Conservation (phyloP, 225 moss, liverwort and hornwort genomes). For the Asterella californica region DNA sequence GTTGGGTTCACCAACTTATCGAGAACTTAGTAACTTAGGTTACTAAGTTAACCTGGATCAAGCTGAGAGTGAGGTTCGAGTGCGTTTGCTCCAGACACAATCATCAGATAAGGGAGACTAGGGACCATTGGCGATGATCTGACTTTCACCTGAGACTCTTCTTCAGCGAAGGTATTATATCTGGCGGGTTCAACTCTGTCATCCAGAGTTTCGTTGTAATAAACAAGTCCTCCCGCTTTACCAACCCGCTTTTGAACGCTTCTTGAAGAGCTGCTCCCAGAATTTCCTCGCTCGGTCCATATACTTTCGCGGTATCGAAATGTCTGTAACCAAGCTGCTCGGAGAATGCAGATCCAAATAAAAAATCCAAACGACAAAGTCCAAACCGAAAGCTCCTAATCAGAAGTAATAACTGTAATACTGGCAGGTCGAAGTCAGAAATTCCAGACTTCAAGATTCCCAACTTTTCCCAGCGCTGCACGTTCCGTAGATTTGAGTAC, state of each 20-base stretch:
- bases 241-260: slow-evolving; percentile 58
- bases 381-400: not conserved
- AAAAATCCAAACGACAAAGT: not conserved
- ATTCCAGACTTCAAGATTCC: not conserved
- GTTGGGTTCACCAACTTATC: too few species aligned
- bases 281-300: slow-evolving; percentile 51
- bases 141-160: slow-evolving; percentile 45
- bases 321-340: slow-evolving; percentile 82
- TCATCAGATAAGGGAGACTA: not conserved
- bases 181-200: slow-evolving; percentile 46
- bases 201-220: slow-evolving; percentile 69
- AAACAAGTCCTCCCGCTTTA: slow-evolving; percentile 76
- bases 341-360: not conserved
- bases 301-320: slow-evolving; percentile 64
- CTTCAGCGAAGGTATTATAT: slow-evolving; percentile 53
- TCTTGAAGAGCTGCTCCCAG: slow-evolving; percentile 58
- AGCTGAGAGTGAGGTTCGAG: too few species aligned
- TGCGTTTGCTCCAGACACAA: too few species aligned
- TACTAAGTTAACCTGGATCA: too few species aligned
- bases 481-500: not conserved
- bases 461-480: not conserved
- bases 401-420: not conserved
- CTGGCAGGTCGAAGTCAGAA: not conserved
- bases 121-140: not conserved
- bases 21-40: too few species aligned